These are phyloP conservation scores for Malus asiatica DNA, from an alignment of 306 rosid genomes.

Conservation along the genomic window DNA sequence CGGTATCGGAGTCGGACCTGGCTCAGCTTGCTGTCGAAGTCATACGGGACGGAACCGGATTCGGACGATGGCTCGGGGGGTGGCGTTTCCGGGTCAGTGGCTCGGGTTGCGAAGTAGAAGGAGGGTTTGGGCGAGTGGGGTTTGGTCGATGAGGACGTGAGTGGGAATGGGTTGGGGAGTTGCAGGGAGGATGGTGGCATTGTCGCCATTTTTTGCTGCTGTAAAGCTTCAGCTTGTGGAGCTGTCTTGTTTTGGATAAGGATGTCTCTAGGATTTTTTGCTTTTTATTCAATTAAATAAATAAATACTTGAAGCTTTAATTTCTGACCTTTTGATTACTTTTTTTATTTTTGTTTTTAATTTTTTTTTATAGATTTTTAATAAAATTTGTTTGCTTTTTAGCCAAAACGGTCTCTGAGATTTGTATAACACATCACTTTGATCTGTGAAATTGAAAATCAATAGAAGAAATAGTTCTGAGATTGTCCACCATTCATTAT, in stretches of 20 bases:
- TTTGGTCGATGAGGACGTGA: slow-evolving; percentile 32
- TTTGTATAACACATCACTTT: too few species aligned
- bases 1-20: slow-evolving; percentile 51
- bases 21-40: slow-evolving; percentile 24
- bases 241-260: slow-evolving; percentile 19
- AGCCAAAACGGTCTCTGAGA: too few species aligned
- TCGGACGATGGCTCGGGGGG: slow-evolving; percentile 32
- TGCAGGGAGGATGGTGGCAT: slow-evolving; percentile 35
- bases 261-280: background rate
- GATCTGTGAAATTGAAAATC: too few species aligned
- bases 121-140: slow-evolving; percentile 19
- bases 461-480: too few species aligned
- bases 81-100: slow-evolving; percentile 51
- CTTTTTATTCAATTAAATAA: background rate
- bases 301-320: background rate
- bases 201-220: slow-evolving; percentile 45
- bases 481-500: too few species aligned
- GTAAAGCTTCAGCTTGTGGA: background rate
- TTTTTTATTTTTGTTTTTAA: background rate
- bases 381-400: background rate
- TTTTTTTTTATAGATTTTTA: background rate
- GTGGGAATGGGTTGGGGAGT: slow-evolving; percentile 36
- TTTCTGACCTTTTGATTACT: background rate
- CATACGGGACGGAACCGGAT: slow-evolving; percentile 5
- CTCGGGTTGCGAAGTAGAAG: slow-evolving; percentile 35